These are phyloP conservation scores for Plasmodium vivax DNA, from an alignment of 169 alveolate genomes.

Conservation along the genomic window DNA sequence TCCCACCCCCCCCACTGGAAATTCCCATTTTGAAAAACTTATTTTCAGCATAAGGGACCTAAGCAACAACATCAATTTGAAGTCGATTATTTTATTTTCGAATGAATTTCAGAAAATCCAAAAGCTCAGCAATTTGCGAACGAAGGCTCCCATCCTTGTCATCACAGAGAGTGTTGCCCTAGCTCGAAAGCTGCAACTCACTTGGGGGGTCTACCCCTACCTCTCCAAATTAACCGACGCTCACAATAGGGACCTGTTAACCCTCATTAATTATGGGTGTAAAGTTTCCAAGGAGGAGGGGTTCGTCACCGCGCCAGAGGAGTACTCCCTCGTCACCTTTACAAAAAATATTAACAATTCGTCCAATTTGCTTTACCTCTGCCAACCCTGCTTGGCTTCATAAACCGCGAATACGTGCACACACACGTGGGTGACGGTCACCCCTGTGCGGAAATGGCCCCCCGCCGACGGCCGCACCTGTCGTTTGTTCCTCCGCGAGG, in stretches of 20 bases:
- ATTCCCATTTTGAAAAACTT: slow-evolving; percentile 59
- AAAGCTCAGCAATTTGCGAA: slow-evolving; percentile 80
- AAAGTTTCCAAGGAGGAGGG: slow-evolving; percentile 61
- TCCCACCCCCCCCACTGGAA: not conserved
- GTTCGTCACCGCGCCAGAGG: slow-evolving; percentile 57
- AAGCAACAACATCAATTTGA: slow-evolving; percentile 69
- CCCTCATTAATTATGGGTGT: slow-evolving; percentile 73
- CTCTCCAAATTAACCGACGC: slow-evolving; percentile 39
- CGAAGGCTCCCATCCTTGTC: slow-evolving; percentile 80
- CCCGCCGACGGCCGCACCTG: not conserved
- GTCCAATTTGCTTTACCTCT: slow-evolving; percentile 62
- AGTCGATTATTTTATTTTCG: slow-evolving; percentile 74
- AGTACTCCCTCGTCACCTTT: slow-evolving; percentile 65
- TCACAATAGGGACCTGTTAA: slow-evolving; percentile 4
- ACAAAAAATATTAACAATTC: slow-evolving; percentile 64
- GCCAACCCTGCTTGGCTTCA: slow-evolving; percentile 54
- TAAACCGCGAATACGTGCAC: not conserved
- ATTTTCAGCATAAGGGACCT: slow-evolving; percentile 68
- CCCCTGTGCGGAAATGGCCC: not conserved
- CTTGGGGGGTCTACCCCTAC: slow-evolving; percentile 85
- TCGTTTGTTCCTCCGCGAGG: not conserved
- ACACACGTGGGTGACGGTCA: not conserved
- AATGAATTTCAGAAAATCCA: slow-evolving; percentile 79
- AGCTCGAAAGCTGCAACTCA: slow-evolving; percentile 81
- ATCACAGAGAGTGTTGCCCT: slow-evolving; percentile 75